Evolutionary conservation across 495 filamentous ascomycete genomes (phyloP).

Genomic region (Podospora appendiculata): DNA sequence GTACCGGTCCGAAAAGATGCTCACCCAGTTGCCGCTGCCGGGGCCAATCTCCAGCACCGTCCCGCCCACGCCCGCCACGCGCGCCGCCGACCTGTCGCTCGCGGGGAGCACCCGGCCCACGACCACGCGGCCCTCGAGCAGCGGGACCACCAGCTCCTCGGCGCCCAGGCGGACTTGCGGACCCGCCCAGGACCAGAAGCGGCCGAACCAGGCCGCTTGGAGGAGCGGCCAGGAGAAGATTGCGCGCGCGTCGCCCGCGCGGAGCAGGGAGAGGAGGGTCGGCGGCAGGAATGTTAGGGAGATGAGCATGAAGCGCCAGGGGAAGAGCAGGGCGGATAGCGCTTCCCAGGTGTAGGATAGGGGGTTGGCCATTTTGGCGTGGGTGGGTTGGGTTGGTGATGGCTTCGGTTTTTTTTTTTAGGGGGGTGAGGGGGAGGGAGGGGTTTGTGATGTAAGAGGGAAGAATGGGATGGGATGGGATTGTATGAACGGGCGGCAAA

Average conservation of each 20-base stretch:
- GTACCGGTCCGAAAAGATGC: slow-evolving; percentile 21
- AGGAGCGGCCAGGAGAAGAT: slow-evolving; percentile 27
- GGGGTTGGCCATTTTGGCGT: not conserved
- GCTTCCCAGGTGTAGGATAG: not conserved
- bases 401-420: not conserved
- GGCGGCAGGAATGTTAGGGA: slow-evolving; percentile 29
- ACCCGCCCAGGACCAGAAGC: slow-evolving; percentile 38
- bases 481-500: no score
- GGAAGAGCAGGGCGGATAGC: slow-evolving; percentile 21
- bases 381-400: not conserved
- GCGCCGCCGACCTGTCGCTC: slow-evolving; percentile 6
- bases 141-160: slow-evolving; percentile 26
- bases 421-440: not conserved
- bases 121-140: slow-evolving; percentile 30
- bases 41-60: slow-evolving; percentile 41
- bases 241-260: slow-evolving; percentile 10
- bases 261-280: slow-evolving; percentile 25
- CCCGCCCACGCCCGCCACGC: slow-evolving; percentile 23
- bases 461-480: not conserved
- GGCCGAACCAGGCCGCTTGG: slow-evolving; percentile 39
- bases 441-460: not conserved
- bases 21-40: slow-evolving; percentile 40
- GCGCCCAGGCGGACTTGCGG: slow-evolving; percentile 24
- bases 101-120: slow-evolving; percentile 14
- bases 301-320: slow-evolving; percentile 30